phyloP scores from a whole-genome alignment of 2,329 filamentous ascomycete species.

The Stagonosporopsis tanaceti region DNA sequence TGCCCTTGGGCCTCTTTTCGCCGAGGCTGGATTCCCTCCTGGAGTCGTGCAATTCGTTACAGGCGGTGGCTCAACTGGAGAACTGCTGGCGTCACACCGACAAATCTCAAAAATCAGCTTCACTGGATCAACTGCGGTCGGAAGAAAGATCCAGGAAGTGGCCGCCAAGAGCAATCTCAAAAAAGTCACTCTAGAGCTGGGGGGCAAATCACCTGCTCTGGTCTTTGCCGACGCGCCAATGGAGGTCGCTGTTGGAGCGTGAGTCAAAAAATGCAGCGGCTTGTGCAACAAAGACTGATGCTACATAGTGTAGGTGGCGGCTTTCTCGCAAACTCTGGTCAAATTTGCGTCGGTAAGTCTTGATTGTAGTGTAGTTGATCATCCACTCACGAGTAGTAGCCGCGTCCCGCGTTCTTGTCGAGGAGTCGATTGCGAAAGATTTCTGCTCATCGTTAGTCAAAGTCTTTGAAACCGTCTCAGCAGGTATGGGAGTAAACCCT shows the following conservation, averaged over 20 bases:
- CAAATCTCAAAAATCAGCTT: constrained; percentile 54
- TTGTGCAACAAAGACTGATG: background rate
- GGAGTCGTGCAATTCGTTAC: constrained; percentile 50
- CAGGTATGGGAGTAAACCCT: constrained; percentile 22
- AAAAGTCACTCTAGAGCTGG: constrained; percentile 56
- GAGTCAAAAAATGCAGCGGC: background rate
- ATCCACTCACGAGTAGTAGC: constrained; percentile 62
- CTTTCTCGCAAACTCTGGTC: background rate
- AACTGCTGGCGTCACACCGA: constrained; percentile 50
- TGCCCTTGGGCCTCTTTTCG: constrained; percentile 38
- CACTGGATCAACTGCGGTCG: constrained; percentile 50
- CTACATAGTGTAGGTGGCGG: background rate
- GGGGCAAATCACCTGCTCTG: constrained; percentile 56
- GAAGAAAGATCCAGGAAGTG: constrained; percentile 50
- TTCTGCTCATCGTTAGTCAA: constrained; percentile 41
- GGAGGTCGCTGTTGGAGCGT: constrained; percentile 4
- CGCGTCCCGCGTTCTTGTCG: constrained; percentile 58
- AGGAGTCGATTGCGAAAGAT: constrained; percentile 38
- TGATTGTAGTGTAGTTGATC: constrained; percentile 51
- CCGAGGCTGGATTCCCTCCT: constrained; percentile 50
- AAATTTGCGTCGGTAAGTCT: constrained; percentile 3
- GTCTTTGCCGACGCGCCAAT: constrained; percentile 57
- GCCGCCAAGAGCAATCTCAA: constrained; percentile 54
- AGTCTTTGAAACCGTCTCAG: constrained; percentile 1
- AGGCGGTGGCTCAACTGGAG: constrained; percentile 41